Evolutionary conservation across 2,329 filamentous ascomycete genomes (phyloP).

Genomic region (Beauveria medogensis): DNA sequence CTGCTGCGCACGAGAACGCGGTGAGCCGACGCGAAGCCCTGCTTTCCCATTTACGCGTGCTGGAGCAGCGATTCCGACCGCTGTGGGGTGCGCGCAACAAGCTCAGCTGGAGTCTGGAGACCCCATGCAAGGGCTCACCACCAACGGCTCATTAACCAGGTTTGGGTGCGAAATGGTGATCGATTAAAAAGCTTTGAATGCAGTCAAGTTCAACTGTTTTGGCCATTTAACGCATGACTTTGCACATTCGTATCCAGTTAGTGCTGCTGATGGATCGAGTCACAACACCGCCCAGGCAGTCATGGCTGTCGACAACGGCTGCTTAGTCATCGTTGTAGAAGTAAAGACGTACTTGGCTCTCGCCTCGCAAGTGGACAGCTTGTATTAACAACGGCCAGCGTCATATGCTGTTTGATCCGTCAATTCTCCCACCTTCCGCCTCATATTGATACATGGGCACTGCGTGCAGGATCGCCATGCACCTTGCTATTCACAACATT

Average conservation of each 20-base stretch:
- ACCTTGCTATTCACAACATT: background rate
- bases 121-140: background rate
- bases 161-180: background rate
- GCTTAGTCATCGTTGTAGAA: constrained; percentile 6
- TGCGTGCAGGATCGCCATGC: constrained; percentile 5
- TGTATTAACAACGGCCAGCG: background rate
- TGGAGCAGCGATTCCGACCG: background rate
- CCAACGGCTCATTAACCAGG: background rate
- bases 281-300: background rate
- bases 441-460: background rate
- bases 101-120: background rate
- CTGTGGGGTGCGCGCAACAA: background rate
- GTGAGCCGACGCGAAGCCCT: constrained; percentile 2
- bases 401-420: background rate
- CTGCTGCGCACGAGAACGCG: background rate
- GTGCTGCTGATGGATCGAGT: no score
- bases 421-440: background rate
- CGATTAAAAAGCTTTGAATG: background rate
- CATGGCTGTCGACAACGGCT: background rate
- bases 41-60: constrained; percentile 9
- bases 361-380: constrained; percentile 9
- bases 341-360: background rate
- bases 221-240: no score
- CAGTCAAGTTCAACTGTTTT: background rate
- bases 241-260: no score